phyloP scores from a whole-genome alignment of 352 stramenopile genomes.

The Phytophthora sp. region DNA sequence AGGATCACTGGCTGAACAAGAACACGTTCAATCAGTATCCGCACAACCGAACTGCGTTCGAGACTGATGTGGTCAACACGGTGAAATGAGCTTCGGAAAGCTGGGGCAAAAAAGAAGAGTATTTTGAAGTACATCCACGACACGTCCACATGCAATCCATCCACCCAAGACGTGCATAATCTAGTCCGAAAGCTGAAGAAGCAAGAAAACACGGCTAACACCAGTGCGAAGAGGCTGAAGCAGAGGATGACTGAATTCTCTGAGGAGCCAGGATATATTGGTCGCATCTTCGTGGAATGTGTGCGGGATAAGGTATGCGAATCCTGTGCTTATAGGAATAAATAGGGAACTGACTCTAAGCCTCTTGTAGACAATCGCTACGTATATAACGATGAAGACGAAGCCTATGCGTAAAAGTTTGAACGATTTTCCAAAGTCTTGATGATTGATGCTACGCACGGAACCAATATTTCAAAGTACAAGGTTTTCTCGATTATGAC shows the following conservation, averaged over 20 bases:
- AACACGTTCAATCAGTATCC: no score
- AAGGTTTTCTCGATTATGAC: slow-evolving; percentile 1
- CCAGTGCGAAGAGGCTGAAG: slow-evolving; percentile 5
- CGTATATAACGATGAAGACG: slow-evolving; percentile 20
- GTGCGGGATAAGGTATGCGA: slow-evolving; percentile 1
- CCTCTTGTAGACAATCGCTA: slow-evolving; percentile 16
- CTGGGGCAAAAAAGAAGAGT: no score
- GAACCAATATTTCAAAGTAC: slow-evolving; percentile 17
- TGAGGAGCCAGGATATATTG: slow-evolving; percentile 20
- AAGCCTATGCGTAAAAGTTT: slow-evolving; percentile 22
- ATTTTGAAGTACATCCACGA: no score
- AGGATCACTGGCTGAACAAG: no score
- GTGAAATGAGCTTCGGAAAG: no score
- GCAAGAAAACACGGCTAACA: neutral
- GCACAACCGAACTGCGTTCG: no score
- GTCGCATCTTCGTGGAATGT: slow-evolving; percentile 15
- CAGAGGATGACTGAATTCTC: slow-evolving; percentile 22
- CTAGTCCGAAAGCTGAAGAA: slow-evolving; percentile 9
- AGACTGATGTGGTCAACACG: no score
- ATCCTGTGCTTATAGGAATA: neutral
- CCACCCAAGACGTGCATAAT: slow-evolving; percentile 12
- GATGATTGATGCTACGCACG: slow-evolving; percentile 32
- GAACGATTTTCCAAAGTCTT: slow-evolving; percentile 21
- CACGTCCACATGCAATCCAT: slow-evolving; percentile 7
- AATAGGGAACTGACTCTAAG: neutral